phyloP scores from a whole-genome alignment of 148 eudicot species.

The Cornus kousa region DNA sequence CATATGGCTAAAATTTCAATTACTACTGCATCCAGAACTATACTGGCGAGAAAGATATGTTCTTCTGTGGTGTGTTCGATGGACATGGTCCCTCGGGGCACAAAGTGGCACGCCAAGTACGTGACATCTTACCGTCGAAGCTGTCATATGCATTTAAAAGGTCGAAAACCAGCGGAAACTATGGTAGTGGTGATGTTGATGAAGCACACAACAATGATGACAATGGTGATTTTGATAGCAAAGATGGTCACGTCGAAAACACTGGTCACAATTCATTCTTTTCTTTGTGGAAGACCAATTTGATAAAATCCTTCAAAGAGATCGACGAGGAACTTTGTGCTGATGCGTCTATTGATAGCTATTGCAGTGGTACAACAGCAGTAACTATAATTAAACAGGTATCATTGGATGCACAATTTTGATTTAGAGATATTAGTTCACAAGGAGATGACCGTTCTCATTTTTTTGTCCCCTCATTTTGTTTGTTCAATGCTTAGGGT shows the following conservation, averaged over 20 bases:
- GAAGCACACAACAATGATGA: slow-evolving; percentile 1
- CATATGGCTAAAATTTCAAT: neutral
- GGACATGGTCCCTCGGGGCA: slow-evolving; percentile 93
- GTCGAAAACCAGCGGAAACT: slow-evolving; percentile 17
- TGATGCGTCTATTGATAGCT: slow-evolving; percentile 59
- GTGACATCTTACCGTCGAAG: slow-evolving; percentile 57
- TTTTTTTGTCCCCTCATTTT: neutral
- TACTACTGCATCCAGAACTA: slow-evolving; percentile 43
- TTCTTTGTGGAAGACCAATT: slow-evolving; percentile 42
- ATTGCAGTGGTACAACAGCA: slow-evolving; percentile 80
- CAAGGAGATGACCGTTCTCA: neutral
- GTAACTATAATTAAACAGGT: slow-evolving; percentile 79
- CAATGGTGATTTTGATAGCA: neutral
- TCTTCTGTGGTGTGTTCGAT: slow-evolving; percentile 81
- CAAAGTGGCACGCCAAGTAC: slow-evolving; percentile 61
- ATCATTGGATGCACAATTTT: neutral
- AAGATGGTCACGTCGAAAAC: neutral
- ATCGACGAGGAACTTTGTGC: slow-evolving; percentile 62
- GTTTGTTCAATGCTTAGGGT: slow-evolving; percentile 36
- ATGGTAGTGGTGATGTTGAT: slow-evolving; percentile 6
- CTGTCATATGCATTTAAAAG: slow-evolving; percentile 36
- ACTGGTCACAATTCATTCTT: slow-evolving; percentile 23
- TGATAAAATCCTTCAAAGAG: slow-evolving; percentile 51
- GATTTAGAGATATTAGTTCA: too few relatives aligned
- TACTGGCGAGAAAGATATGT: slow-evolving; percentile 57